A percentile compares a stretch with the other conserved stretches of the same genome.
Conservation (phyloP, 2,329 filamentous ascomycete species). For the Calonectria honghensis region DNA sequence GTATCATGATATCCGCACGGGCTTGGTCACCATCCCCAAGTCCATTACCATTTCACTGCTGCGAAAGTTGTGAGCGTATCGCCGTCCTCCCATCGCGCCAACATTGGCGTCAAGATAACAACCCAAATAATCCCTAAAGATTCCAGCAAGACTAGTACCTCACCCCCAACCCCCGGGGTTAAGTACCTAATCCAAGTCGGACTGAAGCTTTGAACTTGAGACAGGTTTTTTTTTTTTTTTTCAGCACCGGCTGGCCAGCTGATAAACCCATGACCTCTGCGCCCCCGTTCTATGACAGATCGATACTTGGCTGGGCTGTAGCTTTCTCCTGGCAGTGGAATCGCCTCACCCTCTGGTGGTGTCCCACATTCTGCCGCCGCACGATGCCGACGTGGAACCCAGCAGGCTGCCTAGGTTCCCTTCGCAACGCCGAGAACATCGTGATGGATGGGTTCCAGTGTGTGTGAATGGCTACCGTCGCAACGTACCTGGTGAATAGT, state of each 20-base stretch:
- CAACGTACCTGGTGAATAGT: slow-evolving; percentile 39
- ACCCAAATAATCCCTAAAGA: slow-evolving; percentile 28
- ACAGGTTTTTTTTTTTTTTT: neutral
- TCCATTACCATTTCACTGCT: slow-evolving; percentile 38
- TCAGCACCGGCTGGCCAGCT: neutral
- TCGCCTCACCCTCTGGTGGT: slow-evolving; percentile 23
- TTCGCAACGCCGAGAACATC: slow-evolving; percentile 38
- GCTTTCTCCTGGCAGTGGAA: slow-evolving; percentile 23
- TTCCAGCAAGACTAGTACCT: slow-evolving; percentile 5
- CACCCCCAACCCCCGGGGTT: slow-evolving; percentile 12
- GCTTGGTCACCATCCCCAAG: slow-evolving; percentile 42
- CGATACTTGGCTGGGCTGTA: neutral
- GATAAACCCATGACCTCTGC: slow-evolving; percentile 22
- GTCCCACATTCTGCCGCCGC: slow-evolving; percentile 29
- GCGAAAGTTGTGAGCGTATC: slow-evolving; percentile 35
- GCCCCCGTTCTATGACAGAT: slow-evolving; percentile 29
- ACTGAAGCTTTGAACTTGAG: slow-evolving; percentile 13
- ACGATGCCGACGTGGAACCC: slow-evolving; percentile 29
- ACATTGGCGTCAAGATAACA: slow-evolving; percentile 34
- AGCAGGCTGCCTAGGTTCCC: slow-evolving; percentile 16
- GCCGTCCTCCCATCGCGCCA: slow-evolving; percentile 23
- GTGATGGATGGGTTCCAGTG: slow-evolving; percentile 46
- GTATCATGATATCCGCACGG: slow-evolving; percentile 46
- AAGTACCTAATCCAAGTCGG: slow-evolving; percentile 14
- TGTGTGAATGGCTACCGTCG: slow-evolving; percentile 43